phyloP scores from a whole-genome alignment of 768 basidiomycete species.

The Scleroderma citrinum region DNA sequence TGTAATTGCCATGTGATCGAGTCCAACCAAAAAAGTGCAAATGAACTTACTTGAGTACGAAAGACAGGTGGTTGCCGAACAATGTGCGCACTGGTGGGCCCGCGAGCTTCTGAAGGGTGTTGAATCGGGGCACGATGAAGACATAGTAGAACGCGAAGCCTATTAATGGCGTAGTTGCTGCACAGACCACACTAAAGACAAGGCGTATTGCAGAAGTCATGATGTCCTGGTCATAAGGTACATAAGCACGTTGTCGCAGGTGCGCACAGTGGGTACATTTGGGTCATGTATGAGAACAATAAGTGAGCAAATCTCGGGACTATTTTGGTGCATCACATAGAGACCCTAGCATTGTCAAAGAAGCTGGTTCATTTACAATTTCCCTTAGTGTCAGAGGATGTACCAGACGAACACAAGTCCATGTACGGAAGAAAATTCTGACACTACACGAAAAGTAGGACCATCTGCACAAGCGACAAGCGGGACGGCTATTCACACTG shows the following conservation, averaged over 20 bases:
- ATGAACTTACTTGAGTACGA: constrained; percentile 51
- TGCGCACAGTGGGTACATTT: not conserved
- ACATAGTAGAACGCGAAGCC: constrained; percentile 22
- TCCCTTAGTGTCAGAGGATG: too few species aligned
- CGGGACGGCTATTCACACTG: too few species aligned
- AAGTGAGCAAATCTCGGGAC: too few species aligned
- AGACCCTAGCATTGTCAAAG: too few species aligned
- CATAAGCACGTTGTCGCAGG: not conserved
- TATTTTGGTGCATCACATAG: too few species aligned
- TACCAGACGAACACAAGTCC: too few species aligned
- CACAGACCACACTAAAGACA: constrained; percentile 6
- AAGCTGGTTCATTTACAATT: too few species aligned
- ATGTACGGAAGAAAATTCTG: too few species aligned
- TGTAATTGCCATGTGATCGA: constrained; percentile 20
- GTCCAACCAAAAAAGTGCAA: not conserved
- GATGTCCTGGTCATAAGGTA: not conserved
- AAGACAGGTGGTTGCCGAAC: constrained; percentile 49
- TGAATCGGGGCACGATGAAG: constrained; percentile 23
- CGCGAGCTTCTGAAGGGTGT: constrained; percentile 49
- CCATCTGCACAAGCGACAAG: too few species aligned
- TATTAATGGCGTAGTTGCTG: constrained; percentile 6
- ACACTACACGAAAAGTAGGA: too few species aligned
- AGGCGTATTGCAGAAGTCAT: constrained; percentile 7
- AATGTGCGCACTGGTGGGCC: constrained; percentile 51
- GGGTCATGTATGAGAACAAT: constrained; percentile 10